Percentiles rank a stretch among this genome's conserved stretches.
These are phyloP conservation scores for Dalbergia cultrata DNA, from an alignment of 306 rosid genomes.

Conservation along the genomic window DNA sequence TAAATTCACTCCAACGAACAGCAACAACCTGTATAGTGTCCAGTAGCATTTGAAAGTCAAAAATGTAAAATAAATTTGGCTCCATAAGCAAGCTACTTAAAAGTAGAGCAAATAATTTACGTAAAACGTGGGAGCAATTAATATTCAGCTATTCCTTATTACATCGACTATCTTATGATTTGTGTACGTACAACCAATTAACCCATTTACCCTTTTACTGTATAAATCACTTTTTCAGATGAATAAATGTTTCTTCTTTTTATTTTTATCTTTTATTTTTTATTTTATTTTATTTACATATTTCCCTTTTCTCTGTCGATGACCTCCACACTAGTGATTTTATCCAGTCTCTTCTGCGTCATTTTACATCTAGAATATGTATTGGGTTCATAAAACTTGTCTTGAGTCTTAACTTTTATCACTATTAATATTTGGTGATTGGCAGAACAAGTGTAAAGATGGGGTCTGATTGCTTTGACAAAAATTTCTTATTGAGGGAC, in stretches of 20 bases:
- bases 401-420: neutral
- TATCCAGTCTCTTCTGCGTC: too few species aligned
- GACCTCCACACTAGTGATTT: too few species aligned
- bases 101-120: neutral
- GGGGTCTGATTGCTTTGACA: neutral
- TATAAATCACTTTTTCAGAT: too few species aligned
- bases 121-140: neutral
- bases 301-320: too few species aligned
- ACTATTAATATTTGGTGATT: neutral
- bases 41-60: neutral
- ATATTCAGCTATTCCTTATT: too few species aligned
- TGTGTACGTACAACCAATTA: neutral
- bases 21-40: neutral
- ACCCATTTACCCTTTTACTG: neutral
- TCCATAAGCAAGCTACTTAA: neutral
- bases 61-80: neutral
- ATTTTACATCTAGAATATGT: too few species aligned
- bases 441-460: neutral
- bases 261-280: too few species aligned
- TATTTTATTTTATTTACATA: too few species aligned
- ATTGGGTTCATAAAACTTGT: too few species aligned
- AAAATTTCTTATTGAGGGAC: slow-evolving; percentile 1
- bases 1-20: neutral
- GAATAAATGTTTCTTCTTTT: too few species aligned
- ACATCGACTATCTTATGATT: neutral